phyloP scores from a whole-genome alignment of 2,329 filamentous ascomycete species.

The Fusarium sp. region DNA sequence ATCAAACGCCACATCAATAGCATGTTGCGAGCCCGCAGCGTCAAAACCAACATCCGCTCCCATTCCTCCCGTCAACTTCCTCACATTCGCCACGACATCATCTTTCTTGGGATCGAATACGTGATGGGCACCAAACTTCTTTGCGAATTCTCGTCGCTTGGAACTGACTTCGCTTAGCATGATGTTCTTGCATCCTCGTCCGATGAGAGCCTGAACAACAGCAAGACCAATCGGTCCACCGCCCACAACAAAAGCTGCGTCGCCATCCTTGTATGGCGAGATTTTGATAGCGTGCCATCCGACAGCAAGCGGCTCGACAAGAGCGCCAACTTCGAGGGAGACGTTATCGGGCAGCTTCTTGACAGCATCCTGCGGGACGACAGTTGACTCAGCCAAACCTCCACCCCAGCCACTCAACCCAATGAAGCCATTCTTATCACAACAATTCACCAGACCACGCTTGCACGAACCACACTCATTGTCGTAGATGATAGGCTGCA shows the following conservation, averaged over 20 bases:
- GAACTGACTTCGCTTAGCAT: conserved; percentile 21
- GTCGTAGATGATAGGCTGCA: conserved; percentile 23
- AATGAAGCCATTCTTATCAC: conserved; percentile 9
- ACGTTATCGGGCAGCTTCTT: conserved; percentile 24
- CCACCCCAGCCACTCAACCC: conserved; percentile 25
- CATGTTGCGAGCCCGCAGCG: conserved; percentile 16
- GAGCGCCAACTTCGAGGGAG: conserved; percentile 5
- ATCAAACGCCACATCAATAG: conserved; percentile 13
- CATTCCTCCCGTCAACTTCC: not conserved
- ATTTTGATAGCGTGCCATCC: conserved; percentile 26
- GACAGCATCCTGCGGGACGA: conserved; percentile 12
- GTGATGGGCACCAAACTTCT: conserved; percentile 21
- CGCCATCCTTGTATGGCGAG: conserved; percentile 8
- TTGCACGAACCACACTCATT: conserved; percentile 18
- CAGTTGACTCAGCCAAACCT: not conserved
- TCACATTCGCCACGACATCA: conserved; percentile 22
- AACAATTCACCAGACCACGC: conserved; percentile 13
- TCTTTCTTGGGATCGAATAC: conserved; percentile 22
- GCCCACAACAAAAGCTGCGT: conserved; percentile 12
- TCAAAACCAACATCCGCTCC: conserved; percentile 23
- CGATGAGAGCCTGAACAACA: conserved; percentile 6
- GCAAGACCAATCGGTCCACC: conserved; percentile 20
- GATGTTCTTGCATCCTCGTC: conserved; percentile 23
- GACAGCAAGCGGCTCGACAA: conserved; percentile 12
- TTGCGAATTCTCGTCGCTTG: conserved; percentile 19